These are phyloP conservation scores for Rhizoctonia solani DNA, from an alignment of 1,284 basidiomycete species.

Conservation along the genomic window DNA sequence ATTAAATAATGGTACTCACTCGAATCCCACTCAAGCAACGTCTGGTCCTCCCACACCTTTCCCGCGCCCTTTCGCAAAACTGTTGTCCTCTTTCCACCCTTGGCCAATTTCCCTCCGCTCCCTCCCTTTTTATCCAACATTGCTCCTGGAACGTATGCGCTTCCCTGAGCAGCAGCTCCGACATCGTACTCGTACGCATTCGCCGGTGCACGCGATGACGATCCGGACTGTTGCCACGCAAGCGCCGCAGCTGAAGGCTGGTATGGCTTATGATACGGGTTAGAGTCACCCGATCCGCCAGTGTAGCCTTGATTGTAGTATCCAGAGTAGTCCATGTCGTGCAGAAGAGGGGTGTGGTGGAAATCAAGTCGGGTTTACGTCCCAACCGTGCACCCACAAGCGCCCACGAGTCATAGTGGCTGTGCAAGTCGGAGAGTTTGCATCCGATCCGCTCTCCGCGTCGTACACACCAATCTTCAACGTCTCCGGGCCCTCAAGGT, in stretches of 20 bases:
- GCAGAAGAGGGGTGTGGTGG: neutral
- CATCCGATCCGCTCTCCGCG: neutral
- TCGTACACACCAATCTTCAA: slow-evolving; percentile 1
- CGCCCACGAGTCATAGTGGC: too few relatives aligned
- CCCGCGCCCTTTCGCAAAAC: slow-evolving; percentile 94
- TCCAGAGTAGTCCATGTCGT: neutral
- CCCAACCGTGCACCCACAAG: too few relatives aligned
- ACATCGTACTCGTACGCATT: slow-evolving; percentile 90
- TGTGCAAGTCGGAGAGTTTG: neutral
- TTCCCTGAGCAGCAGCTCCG: slow-evolving; percentile 82
- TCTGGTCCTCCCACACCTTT: slow-evolving; percentile 98
- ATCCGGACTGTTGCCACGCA: slow-evolving; percentile 63
- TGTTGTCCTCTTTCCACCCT: slow-evolving; percentile 91
- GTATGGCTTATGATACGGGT: slow-evolving; percentile 47
- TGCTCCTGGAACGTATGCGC: slow-evolving; percentile 84
- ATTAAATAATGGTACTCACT: slow-evolving; percentile 59
- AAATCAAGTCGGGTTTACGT: neutral
- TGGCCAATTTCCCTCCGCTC: slow-evolving; percentile 79
- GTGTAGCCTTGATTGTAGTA: neutral
- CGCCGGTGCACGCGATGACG: slow-evolving; percentile 71
- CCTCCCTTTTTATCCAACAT: slow-evolving; percentile 85
- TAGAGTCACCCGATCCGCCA: slow-evolving; percentile 47
- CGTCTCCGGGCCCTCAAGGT: slow-evolving; percentile 55
- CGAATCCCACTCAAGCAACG: slow-evolving; percentile 96
- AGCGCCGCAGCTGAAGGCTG: slow-evolving; percentile 50